Base-by-base conservation (phyloP, 768 basidiomycete species). In the Leccinum subtestaceum region DNA sequence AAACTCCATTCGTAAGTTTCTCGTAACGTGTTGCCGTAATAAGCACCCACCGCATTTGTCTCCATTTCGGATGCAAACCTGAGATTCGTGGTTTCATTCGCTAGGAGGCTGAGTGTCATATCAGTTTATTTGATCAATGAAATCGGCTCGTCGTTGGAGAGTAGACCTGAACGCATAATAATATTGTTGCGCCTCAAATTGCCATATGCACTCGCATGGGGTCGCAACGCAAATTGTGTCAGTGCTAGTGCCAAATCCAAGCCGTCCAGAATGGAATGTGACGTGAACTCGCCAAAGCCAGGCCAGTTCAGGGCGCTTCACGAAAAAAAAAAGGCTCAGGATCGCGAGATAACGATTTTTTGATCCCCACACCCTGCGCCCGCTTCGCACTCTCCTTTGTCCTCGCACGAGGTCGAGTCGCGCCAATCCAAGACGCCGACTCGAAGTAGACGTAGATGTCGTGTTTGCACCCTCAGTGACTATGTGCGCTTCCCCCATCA, bases 301-400 rank as follows among this genome's bases (percentile, higher is more conserved):
- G 64, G 32, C 59, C 17, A 55, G 64, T 40, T 19, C 60, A 46
- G 55, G 43, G 62, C 59, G 67, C 55, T 57, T 55, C 36, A 56
- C 17, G n/a, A 56, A 43, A 34, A 43, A 27, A 27, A 29, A 43
- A 51, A 43, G 48, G 67, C 66, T 57, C 45, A 17, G 52, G 70
- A 72, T 72, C 71, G 72, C 67, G 60, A 72, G 68, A 72, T 72
- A 63, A 49, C 69, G 65, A 74, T 72, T 67, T 52, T 67, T 48
- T 13, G 50, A 59, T 51, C 31, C 56, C 51, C 54, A 55, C 32
- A 53, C 23, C 32, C 36, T 52, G 29, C 46, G n/a, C n/a, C 40
- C 29, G 19, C n/a, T 27, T 25, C 43, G 29, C 54, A 56, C 23
- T 15, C 19, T 63, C 62, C 59, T 43, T 64, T 54, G 36, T 57